Conservation (phyloP, 768 basidiomycete genomes). For the Amyloporia xantha region DNA sequence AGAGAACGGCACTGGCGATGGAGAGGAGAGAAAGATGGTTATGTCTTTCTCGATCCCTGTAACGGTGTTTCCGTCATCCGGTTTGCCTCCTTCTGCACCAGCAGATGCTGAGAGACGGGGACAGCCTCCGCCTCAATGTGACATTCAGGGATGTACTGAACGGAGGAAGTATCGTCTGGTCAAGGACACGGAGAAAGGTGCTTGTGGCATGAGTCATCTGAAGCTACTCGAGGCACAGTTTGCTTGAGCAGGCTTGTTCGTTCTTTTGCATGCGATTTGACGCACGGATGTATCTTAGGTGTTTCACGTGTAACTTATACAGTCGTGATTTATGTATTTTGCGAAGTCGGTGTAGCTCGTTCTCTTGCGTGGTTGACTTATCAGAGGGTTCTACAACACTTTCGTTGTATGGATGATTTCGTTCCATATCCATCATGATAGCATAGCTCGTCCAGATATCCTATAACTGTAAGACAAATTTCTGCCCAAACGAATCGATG, state of each 20-base stretch:
- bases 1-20: constrained; percentile 1
- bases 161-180: constrained; percentile 61
- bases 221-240: constrained; percentile 40
- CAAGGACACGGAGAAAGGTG: constrained; percentile 53
- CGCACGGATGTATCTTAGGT: too few species aligned
- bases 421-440: too few species aligned
- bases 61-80: constrained; percentile 19
- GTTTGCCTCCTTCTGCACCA: not conserved
- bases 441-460: too few species aligned
- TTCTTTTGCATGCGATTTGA: too few species aligned
- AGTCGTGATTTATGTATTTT: too few species aligned
- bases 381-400: too few species aligned
- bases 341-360: too few species aligned
- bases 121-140: constrained; percentile 34
- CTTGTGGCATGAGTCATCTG: constrained; percentile 64
- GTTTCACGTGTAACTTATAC: too few species aligned
- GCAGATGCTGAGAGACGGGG: constrained; percentile 14
- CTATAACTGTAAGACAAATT: too few species aligned
- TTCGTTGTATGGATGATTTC: too few species aligned
- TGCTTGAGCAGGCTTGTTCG: constrained; percentile 16
- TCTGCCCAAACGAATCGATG: too few species aligned
- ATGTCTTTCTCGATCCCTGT: constrained; percentile 52
- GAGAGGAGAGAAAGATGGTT: constrained; percentile 27
- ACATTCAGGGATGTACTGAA: constrained; percentile 49
- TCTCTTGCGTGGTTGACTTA: too few species aligned